phyloP scores from a whole-genome alignment of 192 early-diverging fungal species.

The Coemansia sp. region DNA sequence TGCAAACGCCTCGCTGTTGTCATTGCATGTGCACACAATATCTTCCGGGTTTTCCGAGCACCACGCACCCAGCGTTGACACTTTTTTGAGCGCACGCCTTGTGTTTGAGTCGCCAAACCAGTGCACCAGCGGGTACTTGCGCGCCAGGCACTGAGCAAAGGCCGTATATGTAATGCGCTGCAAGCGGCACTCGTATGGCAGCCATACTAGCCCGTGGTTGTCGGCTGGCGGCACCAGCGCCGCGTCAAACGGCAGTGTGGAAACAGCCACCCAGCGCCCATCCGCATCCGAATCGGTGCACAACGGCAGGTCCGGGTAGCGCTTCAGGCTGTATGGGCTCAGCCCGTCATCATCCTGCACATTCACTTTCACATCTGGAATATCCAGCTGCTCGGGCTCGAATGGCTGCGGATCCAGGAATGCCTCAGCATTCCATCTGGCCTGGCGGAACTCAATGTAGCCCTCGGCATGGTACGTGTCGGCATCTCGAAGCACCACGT shows the following conservation, averaged over 20 bases:
- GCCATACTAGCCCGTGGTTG: conserved; percentile 46
- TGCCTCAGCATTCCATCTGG: conserved; percentile 53
- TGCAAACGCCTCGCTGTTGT: conserved; percentile 24
- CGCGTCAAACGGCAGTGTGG: conserved; percentile 7
- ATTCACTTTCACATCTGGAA: conserved; percentile 9
- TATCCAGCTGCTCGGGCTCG: conserved; percentile 22
- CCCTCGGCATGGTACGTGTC: conserved; percentile 38
- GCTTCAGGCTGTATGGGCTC: conserved; percentile 10
- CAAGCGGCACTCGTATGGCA: conserved; percentile 51
- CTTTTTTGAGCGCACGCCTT: conserved; percentile 50
- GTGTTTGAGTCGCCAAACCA: conserved; percentile 56
- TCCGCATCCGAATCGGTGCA: conserved; percentile 30
- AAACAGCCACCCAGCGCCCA: conserved; percentile 48
- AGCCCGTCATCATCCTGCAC: not conserved
- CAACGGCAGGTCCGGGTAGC: conserved; percentile 46
- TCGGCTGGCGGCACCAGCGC: conserved; percentile 18
- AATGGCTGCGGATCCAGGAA: conserved; percentile 28
- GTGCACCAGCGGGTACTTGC: conserved; percentile 38
- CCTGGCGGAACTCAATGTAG: conserved; percentile 47
- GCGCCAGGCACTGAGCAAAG: conserved; percentile 33
- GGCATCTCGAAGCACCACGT: conserved; percentile 38
- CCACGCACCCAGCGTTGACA: conserved; percentile 49
- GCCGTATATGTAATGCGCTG: conserved; percentile 32
- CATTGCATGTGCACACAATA: conserved; percentile 48
- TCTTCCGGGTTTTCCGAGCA: conserved; percentile 12